Evolutionary conservation across 2,329 filamentous ascomycete species (phyloP).

Genomic region (Cadophora sp.): DNA sequence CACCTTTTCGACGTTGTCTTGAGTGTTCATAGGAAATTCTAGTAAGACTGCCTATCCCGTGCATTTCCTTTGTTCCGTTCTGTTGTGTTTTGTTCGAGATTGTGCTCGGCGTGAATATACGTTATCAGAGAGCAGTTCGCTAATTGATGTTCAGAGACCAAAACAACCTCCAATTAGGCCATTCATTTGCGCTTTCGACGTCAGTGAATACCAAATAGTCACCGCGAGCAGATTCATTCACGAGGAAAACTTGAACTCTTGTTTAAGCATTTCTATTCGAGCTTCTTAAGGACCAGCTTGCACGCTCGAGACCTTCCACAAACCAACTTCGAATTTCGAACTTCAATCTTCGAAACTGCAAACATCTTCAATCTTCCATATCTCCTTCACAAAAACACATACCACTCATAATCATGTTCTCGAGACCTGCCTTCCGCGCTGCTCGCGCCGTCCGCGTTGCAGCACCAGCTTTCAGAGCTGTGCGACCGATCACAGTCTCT

Average conservation of each 20-base stretch:
- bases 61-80: background rate
- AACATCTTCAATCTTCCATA: slow-evolving; percentile 7
- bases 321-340: slow-evolving; percentile 13
- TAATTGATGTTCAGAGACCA: background rate
- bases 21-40: background rate
- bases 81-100: background rate
- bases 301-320: background rate
- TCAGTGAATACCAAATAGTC: background rate
- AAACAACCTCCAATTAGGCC: slow-evolving; percentile 4
- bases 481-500: slow-evolving; percentile 37
- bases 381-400: slow-evolving; percentile 12
- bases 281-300: background rate
- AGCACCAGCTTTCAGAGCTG: slow-evolving; percentile 28
- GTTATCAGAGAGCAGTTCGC: background rate
- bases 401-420: slow-evolving; percentile 35
- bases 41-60: background rate
- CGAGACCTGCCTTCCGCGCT: slow-evolving; percentile 33
- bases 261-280: background rate
- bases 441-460: slow-evolving; percentile 22
- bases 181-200: background rate
- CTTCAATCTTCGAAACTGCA: background rate
- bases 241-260: slow-evolving; percentile 9
- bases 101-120: background rate
- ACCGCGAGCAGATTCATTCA: background rate
- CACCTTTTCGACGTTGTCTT: background rate